Base-by-base conservation (phyloP, 108 stramenopile species). In the Poteriospumella lacustris region DNA sequence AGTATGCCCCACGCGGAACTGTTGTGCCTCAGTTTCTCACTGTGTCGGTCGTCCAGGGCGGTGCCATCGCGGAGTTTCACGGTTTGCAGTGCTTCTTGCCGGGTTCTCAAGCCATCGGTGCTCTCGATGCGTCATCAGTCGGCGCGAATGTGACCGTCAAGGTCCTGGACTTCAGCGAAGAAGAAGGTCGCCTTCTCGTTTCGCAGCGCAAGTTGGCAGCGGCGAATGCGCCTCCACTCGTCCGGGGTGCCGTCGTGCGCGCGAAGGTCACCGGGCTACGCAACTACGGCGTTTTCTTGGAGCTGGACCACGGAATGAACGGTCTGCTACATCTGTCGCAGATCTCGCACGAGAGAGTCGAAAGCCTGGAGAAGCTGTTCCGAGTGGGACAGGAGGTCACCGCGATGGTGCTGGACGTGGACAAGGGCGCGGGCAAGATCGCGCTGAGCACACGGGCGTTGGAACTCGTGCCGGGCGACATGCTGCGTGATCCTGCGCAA, bases 361-460 rank as follows among this genome's bases (percentile, higher is more conserved):
- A 93, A 26, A 92, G 94, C 81, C 86, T 97, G 34, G 92, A 92
- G 69, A 82, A 88, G 80, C 91, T 96, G 29, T 77, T 97, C 40
- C 88, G 89, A 68, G 90, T 92, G 2, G 95, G 95, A 58, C 91
- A 92, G 87, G 82, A 87, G 78, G 80, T 97, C 77, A 96, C 95
- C 85, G 94, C 93, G 85, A 97, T 97, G 97, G 94, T 97, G 78
- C 93, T 97, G 68, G 94, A 96, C 84, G 93, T 95, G 78, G 94
- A 96, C 79, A 95, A 95, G 88, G 92, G 89, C 69, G 92, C 92
- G 77, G 95, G 95, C 80, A 83, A 94, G 3, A 95, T 97, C 80
- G 95, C 95, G 19, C 87, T 97, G 44, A 87, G 85, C 78, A 97
- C 97, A 56, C 95, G 95, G 89, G 94, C 95, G n/a, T 78, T 97